Evolutionary conservation across 768 basidiomycete species (phyloP), one percentile per base, ranked within the genome.

Genomic region (Sutorius australiensis): DNA sequence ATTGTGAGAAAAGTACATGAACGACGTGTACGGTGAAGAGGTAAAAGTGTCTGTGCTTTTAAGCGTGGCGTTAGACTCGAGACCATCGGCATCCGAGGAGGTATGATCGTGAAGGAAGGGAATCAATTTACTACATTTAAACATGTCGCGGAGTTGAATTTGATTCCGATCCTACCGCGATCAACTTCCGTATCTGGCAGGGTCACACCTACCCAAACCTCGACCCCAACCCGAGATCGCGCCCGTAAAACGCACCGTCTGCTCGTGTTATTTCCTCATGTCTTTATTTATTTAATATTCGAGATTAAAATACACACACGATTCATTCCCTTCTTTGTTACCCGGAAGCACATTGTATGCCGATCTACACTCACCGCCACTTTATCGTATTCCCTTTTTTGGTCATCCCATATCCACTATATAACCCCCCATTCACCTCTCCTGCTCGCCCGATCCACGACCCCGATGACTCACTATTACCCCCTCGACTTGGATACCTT

Each of bases 71-170:
- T 24, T 21, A 21, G 36, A 11, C 36, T 37, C 5, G 33, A 11
- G 13, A 5, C 5, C 13, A 33, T 43, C 28, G 63, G 59, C 46
- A 55, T 66, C 65, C 65, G 64, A 67, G 65, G 66, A 66, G 46
- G 46, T 24, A 33, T 31, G 24, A 42, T 42, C 11, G 14, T 9
- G 24, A 42, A 21, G 27, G 41, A 24, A 24, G 4, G 24, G 24
- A 24, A 24, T 24, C 4, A 24, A 4, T 24, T 24, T 24, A 24
- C 24, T 24, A 24, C 4, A 24, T 24, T 24, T 24, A 4, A 4
- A 24, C 24, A 28, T 5, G 28, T 56, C 66, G 66, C 65, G 65
- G 66, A 56, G 59, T 68, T 41, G 16, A 45, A 55, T 46, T 50
- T 43, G 2, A 53, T 54, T 61, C 64, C 64, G 64, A 59, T 67